Base-by-base conservation (phyloP, 2,329 filamentous ascomycete species). In the Bretziella fagacearum region DNA sequence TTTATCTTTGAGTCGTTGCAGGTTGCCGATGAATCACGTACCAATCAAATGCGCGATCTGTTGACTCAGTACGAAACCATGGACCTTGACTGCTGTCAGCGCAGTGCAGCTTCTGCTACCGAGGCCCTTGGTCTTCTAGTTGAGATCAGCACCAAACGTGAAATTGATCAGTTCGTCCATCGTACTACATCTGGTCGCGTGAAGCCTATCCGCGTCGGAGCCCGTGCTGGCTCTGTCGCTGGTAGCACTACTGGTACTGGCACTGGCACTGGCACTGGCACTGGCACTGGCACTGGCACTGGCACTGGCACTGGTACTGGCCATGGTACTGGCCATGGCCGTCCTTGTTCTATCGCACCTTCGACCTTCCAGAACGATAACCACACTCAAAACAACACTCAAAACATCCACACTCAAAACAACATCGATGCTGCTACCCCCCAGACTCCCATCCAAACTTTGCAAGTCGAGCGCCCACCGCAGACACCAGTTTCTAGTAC, bases 1-100 rank as follows among this genome's bases (percentile, higher is more conserved):
- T 96, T 84, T 62, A 81, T 95, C 51, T 95, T 93, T 58, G 91
- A 98, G 63, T 82, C 80, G 51, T 73, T 98, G 22, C 91, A 98
- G 60, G 81, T 84, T 4, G 68, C 93, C 26, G 91, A 98, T 58
- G 91, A 98, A 65, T 79, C 75, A 55, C 77, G 91, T 48, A 68
- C 93, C 54, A 94, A 95, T 61, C 81, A 93, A 57, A 69, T 98
- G 50, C 81, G 89, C 52, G 89, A 96, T 62, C 74, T 84, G 33
- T 71, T 98, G 51, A 96, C 91, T 1, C 87, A 95, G 57, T 82
- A 89, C 56, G 80, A 93, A 62, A 98, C 91, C 0, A 81, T 93
- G 59, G 89, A 96, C 60, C 75, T 84, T 23, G 91, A 98, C 58
- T 77, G 84, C 55, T 77, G 89, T 13, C 83, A 93, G 60, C 74